Conservation (phyloP, 352 stramenopile species). For the Thraustotheca clavata region DNA sequence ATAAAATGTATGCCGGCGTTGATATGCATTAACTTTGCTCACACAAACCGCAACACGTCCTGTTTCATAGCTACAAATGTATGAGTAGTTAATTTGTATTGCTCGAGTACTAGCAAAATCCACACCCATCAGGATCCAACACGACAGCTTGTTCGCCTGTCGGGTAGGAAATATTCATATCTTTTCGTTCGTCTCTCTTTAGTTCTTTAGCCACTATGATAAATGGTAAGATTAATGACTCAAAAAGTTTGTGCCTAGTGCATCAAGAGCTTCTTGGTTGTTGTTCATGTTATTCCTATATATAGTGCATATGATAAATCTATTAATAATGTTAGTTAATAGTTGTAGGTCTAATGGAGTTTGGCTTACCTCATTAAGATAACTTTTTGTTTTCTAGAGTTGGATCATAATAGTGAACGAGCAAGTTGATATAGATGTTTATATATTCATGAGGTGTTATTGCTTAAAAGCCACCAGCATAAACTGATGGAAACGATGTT, state of each 20-base stretch:
- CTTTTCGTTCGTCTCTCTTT: neutral
- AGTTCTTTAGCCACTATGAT: conserved; percentile 15
- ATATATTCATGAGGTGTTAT: too few relatives aligned
- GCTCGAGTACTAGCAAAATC: conserved; percentile 55
- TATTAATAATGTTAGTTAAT: too few relatives aligned
- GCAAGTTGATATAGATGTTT: too few relatives aligned
- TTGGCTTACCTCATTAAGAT: too few relatives aligned
- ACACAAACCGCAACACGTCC: conserved; percentile 55
- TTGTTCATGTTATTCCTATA: too few relatives aligned
- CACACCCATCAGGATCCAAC: conserved; percentile 46
- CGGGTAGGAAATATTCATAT: conserved; percentile 29
- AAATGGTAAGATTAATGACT: neutral
- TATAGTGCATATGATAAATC: too few relatives aligned
- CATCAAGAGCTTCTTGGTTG: conserved; percentile 3
- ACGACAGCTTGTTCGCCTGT: conserved; percentile 42
- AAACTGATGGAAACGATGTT: neutral
- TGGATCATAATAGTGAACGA: too few relatives aligned
- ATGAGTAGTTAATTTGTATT: neutral
- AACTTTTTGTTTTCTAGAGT: too few relatives aligned
- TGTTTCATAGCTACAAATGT: conserved; percentile 38
- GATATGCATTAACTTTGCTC: conserved; percentile 63
- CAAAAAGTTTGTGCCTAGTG: conserved; percentile 1
- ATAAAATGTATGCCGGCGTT: conserved; percentile 58
- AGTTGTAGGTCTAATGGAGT: too few relatives aligned
- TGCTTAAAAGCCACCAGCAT: neutral